Percentiles rank a stretch among this genome's conserved stretches.
Evolutionary conservation across 192 early-diverging fungal species (phyloP).

Genomic region (Coemansia sp.): DNA sequence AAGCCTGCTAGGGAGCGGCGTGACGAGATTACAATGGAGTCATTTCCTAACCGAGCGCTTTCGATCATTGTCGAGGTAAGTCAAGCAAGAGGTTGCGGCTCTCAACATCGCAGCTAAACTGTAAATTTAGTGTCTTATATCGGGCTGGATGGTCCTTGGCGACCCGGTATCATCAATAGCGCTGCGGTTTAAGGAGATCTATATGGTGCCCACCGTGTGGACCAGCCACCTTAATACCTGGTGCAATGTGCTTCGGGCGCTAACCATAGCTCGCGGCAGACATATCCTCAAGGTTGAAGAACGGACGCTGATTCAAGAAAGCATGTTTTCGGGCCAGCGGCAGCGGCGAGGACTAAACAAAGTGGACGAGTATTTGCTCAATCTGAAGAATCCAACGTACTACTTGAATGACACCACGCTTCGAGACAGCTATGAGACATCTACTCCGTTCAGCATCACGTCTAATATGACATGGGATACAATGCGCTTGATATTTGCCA

Average conservation of each 20-base stretch:
- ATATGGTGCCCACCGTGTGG: slow-evolving; percentile 24
- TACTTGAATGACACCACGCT: slow-evolving; percentile 11
- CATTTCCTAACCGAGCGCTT: slow-evolving; percentile 34
- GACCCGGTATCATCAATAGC: slow-evolving; percentile 5
- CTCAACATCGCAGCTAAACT: neutral
- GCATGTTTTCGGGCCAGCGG: slow-evolving; percentile 47
- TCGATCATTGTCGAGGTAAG: slow-evolving; percentile 39
- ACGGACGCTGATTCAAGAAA: slow-evolving; percentile 47
- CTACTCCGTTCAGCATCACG: slow-evolving; percentile 36
- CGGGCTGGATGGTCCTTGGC: slow-evolving; percentile 25
- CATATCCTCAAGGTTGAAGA: slow-evolving; percentile 43
- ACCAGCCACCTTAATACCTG: slow-evolving; percentile 37
- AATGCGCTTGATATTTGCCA: slow-evolving; percentile 32
- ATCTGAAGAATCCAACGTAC: slow-evolving; percentile 13
- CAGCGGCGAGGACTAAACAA: slow-evolving; percentile 40
- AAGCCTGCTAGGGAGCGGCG: slow-evolving; percentile 1
- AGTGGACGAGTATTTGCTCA: slow-evolving; percentile 32
- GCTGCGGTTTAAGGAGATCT: slow-evolving; percentile 15
- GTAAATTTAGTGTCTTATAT: slow-evolving; percentile 28
- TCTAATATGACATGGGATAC: slow-evolving; percentile 38
- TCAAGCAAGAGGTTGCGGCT: neutral
- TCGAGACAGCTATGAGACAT: slow-evolving; percentile 15
- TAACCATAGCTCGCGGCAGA: slow-evolving; percentile 40
- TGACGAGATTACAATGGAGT: slow-evolving; percentile 19
- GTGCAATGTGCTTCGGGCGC: slow-evolving; percentile 41